phyloP scores from a whole-genome alignment of 768 basidiomycete species.

The Trametes meyenii region DNA sequence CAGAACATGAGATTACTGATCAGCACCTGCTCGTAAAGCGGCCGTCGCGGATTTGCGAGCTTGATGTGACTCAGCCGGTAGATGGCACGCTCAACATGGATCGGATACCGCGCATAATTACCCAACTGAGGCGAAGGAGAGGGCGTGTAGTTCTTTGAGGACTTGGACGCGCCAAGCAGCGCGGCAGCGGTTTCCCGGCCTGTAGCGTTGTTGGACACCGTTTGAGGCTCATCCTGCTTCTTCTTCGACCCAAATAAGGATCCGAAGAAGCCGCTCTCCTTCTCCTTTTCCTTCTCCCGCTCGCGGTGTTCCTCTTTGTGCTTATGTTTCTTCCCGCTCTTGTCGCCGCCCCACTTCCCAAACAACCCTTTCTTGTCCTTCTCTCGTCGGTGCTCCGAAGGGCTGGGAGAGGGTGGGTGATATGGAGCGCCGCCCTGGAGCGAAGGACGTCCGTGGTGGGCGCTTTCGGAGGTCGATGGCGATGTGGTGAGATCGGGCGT shows the following conservation, averaged over 20 bases:
- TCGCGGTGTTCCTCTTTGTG: constrained; percentile 46
- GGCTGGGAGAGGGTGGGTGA: constrained; percentile 36
- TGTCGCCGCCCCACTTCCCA: constrained; percentile 69
- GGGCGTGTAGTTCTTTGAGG: constrained; percentile 65
- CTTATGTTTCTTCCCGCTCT: constrained; percentile 55
- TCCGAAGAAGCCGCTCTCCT: constrained; percentile 88
- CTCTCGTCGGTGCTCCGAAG: constrained; percentile 39
- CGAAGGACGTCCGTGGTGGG: constrained; percentile 30
- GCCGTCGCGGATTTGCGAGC: constrained; percentile 93
- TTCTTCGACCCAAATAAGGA: constrained; percentile 87
- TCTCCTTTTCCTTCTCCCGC: constrained; percentile 62
- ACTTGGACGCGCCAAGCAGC: constrained; percentile 81
- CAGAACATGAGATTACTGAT: constrained; percentile 98
- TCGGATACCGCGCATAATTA: constrained; percentile 83
- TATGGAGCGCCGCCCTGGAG: constrained; percentile 33
- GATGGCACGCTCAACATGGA: constrained; percentile 97
- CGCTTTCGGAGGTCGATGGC: constrained; percentile 15
- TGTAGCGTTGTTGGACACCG: constrained; percentile 39
- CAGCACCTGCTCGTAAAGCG: constrained; percentile 94
- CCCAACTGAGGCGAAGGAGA: constrained; percentile 62
- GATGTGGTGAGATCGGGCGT: constrained; percentile 20
- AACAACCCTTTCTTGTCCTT: constrained; percentile 75
- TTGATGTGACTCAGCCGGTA: constrained; percentile 99
- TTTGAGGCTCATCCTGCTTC: constrained; percentile 75
- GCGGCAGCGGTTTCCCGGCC: constrained; percentile 89